These are phyloP conservation scores for Isoetes engelmannii DNA, from an alignment of 83 land plant species.

Conservation along the genomic window DNA sequence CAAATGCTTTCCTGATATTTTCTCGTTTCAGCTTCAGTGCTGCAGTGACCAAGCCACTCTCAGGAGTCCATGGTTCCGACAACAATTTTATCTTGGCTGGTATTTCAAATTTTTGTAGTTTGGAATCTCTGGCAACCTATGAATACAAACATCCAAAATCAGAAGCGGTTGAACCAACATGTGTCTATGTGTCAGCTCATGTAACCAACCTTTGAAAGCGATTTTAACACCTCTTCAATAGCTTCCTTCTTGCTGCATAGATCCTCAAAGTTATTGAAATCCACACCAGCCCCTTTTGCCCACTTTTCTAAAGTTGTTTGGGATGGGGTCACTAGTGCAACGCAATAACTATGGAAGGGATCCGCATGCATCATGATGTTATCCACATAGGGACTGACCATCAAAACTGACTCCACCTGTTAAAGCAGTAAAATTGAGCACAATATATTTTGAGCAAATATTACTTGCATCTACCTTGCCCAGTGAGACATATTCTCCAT, in stretches of 20 bases:
- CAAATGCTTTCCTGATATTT: constrained; percentile 59
- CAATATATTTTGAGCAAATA: background rate
- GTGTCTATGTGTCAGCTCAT: background rate
- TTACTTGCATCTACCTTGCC: constrained; percentile 8
- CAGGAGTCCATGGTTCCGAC: constrained; percentile 81
- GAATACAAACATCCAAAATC: background rate
- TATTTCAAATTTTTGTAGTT: constrained; percentile 69
- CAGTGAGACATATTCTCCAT: constrained; percentile 21
- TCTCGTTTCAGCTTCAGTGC: constrained; percentile 91
- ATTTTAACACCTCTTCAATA: constrained; percentile 42
- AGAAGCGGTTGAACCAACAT: background rate
- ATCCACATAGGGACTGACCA: constrained; percentile 53
- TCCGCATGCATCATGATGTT: constrained; percentile 80
- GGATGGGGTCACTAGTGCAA: constrained; percentile 62
- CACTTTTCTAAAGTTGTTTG: constrained; percentile 55
- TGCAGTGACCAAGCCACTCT: constrained; percentile 77
- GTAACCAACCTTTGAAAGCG: constrained; percentile 48
- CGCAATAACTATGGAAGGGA: constrained; percentile 66
- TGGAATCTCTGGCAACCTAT: constrained; percentile 52
- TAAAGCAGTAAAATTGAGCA: background rate
- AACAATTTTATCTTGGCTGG: constrained; percentile 81
- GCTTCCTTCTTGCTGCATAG: constrained; percentile 56
- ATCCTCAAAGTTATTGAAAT: constrained; percentile 46
- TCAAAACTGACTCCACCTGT: constrained; percentile 81
- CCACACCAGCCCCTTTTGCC: constrained; percentile 68